Conservation (phyloP, 2,329 filamentous ascomycete genomes). For the Celoporthe dispersa region DNA sequence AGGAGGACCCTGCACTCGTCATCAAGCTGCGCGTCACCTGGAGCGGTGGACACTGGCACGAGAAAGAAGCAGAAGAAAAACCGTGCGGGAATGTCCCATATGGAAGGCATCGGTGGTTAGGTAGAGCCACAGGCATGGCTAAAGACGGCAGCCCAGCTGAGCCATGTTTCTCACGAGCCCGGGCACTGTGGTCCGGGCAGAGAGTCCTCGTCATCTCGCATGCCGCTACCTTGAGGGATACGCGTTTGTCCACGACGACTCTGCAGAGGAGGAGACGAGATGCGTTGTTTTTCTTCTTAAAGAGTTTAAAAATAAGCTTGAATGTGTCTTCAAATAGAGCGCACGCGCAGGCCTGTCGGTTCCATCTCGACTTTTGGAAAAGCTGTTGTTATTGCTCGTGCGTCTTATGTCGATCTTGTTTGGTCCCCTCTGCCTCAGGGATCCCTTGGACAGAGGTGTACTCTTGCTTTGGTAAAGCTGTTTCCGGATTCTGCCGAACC, state of each 20-base stretch:
- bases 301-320: neutral
- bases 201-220: constrained; percentile 17
- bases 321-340: neutral
- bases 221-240: constrained; percentile 2
- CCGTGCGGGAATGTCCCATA: neutral
- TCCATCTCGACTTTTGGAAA: neutral
- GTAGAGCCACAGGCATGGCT: neutral
- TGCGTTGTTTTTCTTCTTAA: neutral
- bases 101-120: constrained; percentile 2
- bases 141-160: constrained; percentile 7
- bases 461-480: neutral
- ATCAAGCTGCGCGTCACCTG: neutral
- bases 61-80: neutral
- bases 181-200: neutral
- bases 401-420: neutral
- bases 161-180: neutral
- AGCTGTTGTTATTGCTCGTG: neutral
- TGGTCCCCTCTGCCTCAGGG: neutral
- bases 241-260: constrained; percentile 4
- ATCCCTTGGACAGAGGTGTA: neutral
- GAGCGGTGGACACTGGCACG: neutral
- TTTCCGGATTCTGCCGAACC: neutral
- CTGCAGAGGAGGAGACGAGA: neutral
- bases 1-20: neutral
- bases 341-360: neutral